Conservation (phyloP, 2,329 filamentous ascomycete species). For the Cytospora mali region DNA sequence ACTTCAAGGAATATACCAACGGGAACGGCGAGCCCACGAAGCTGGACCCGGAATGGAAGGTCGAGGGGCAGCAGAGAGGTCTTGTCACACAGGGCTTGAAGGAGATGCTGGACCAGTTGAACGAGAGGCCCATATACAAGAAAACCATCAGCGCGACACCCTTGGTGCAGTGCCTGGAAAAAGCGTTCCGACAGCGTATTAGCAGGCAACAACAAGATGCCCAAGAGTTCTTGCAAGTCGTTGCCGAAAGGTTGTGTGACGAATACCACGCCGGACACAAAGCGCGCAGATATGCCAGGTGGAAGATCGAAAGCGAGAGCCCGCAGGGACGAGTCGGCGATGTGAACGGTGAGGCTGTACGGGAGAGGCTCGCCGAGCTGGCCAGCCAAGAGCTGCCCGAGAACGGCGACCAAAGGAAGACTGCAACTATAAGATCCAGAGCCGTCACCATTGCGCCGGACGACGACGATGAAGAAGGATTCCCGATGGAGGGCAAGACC, state of each 20-base stretch:
- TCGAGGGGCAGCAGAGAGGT: constrained; percentile 73
- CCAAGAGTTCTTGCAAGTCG: constrained; percentile 93
- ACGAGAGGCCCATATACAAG: constrained; percentile 88
- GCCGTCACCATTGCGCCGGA: constrained; percentile 31
- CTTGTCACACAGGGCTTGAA: constrained; percentile 86
- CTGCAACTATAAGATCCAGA: constrained; percentile 25
- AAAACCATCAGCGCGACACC: constrained; percentile 89
- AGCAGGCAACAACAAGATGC: constrained; percentile 96
- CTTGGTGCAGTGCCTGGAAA: constrained; percentile 82
- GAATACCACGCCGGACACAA: constrained; percentile 87
- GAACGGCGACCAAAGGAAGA: constrained; percentile 29
- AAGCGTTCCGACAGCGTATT: constrained; percentile 85
- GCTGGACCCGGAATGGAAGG: constrained; percentile 56
- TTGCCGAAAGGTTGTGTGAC: constrained; percentile 88
- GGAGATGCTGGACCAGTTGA: constrained; percentile 87
- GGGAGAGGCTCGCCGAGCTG: constrained; percentile 38
- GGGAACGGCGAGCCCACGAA: constrained; percentile 35
- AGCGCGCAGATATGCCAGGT: constrained; percentile 63
- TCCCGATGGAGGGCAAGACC: constrained; percentile 88
- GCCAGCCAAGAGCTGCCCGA: constrained; percentile 28
- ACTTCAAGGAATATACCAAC: constrained; percentile 27
- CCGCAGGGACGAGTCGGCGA: constrained; percentile 27
- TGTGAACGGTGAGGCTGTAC: constrained; percentile 35
- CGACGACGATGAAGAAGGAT: constrained; percentile 66
- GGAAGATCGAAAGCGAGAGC: constrained; percentile 32